Conservation (phyloP, 2,329 filamentous ascomycete species). For the Fusarium brachygibbosum region DNA sequence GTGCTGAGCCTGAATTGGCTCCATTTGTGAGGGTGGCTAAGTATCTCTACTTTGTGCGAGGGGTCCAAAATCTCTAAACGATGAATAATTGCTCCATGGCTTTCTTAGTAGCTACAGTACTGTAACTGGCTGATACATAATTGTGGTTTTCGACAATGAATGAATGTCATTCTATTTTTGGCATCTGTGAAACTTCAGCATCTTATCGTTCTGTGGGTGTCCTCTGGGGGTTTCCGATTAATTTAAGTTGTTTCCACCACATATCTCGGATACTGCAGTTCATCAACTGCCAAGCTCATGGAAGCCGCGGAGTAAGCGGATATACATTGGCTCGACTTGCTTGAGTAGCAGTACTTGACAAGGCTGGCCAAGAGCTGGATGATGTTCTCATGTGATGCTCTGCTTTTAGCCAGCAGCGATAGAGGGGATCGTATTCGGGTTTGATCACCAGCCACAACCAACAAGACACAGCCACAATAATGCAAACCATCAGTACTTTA, state of each 20-base stretch:
- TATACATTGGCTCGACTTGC: not conserved
- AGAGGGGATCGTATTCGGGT: slow-evolving; percentile 4
- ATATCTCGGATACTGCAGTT: slow-evolving; percentile 2
- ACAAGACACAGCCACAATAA: not conserved
- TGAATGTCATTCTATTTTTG: slow-evolving; percentile 3
- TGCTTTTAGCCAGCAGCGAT: slow-evolving; percentile 2
- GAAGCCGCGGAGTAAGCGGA: not conserved
- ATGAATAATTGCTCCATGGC: not conserved
- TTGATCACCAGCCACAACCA: not conserved
- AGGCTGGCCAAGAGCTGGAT: not conserved
- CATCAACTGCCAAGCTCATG: not conserved
- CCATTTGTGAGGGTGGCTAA: slow-evolving; percentile 3
- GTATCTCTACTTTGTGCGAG: slow-evolving; percentile 15
- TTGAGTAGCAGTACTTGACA: slow-evolving; percentile 1
- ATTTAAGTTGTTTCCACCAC: slow-evolving; percentile 9
- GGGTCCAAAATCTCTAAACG: not conserved
- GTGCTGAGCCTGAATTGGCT: slow-evolving; percentile 4
- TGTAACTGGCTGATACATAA: not conserved
- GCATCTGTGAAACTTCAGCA: not conserved
- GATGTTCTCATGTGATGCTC: slow-evolving; percentile 6
- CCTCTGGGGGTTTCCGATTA: slow-evolving; percentile 4
- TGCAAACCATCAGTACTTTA: not conserved
- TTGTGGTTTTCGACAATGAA: not conserved
- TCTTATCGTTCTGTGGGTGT: not conserved
- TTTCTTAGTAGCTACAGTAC: not conserved